Percentiles rank a stretch among this genome's conserved stretches.
These are phyloP conservation scores for Pleurotus cornucopiae DNA, from an alignment of 768 basidiomycete genomes.

Conservation along the genomic window DNA sequence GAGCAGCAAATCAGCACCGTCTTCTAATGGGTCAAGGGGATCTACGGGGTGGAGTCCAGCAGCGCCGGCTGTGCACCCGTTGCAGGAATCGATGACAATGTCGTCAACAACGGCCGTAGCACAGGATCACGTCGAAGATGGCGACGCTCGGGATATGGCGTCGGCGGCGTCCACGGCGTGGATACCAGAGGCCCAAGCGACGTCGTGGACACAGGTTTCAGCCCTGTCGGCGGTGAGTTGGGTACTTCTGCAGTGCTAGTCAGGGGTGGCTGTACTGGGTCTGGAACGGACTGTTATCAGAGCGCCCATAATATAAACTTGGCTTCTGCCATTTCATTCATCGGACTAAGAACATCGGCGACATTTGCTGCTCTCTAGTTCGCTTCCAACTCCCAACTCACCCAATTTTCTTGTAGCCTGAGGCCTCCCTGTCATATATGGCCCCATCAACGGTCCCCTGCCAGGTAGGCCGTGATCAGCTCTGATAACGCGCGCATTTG, in stretches of 20 bases:
- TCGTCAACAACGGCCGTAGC: background rate
- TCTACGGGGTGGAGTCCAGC: background rate
- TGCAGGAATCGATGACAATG: constrained; percentile 1
- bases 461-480: constrained; percentile 27
- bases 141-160: background rate
- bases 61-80: background rate
- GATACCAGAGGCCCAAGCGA: background rate
- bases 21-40: background rate
- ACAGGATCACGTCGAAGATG: constrained; percentile 4
- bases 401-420: constrained; percentile 7
- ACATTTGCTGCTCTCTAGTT: background rate
- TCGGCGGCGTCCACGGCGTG: background rate
- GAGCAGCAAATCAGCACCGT: background rate
- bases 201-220: constrained; percentile 2
- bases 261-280: constrained; percentile 6
- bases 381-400: constrained; percentile 2
- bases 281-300: constrained; percentile 7
- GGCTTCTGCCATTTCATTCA: background rate
- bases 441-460: constrained; percentile 40
- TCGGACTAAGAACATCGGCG: background rate
- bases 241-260: background rate
- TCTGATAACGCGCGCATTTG: constrained; percentile 8
- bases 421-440: constrained; percentile 16
- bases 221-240: constrained; percentile 1
- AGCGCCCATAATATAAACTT: constrained; percentile 1